Evolutionary conservation across 164 flowering plant genomes (phyloP), one percentile per base, ranked within the genome.

Genomic region (Piper betle): DNA sequence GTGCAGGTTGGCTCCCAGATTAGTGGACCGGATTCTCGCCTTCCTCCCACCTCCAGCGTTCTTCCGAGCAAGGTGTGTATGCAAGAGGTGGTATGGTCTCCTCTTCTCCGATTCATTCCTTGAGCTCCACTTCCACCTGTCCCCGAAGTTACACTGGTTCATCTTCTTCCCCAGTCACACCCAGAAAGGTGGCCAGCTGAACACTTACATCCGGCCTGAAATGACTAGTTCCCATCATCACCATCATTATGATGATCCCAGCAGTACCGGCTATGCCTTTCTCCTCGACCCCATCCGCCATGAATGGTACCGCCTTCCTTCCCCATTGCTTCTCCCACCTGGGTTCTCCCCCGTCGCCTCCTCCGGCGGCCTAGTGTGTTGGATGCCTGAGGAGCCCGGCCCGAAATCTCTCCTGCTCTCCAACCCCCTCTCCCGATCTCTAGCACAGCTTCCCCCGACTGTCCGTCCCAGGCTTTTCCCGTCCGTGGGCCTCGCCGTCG

Each of bases 11-110:
- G 97, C 97, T 0, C 81, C 73, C 13, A 68, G 75, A 11, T 78
- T 92, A 2, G 57, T 92, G 20, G 91, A 85, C 48, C 81, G 96
- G 2, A 74, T 89, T 12, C 71, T 92, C 15, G 88, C 84, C 50
- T 89, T 87, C 39, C 88, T 92, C 20, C 96, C 98, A 0, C 88
- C 90, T 0, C 93, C 95, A 0, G 89, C 91, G 55, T 87, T 89
- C 67, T 87, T 89, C 63, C 72, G 90, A 19, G 71, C 84, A 3
- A 84, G 98, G 17, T 77, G 79, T 1, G 97, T 92, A 42, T 89
- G 96, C 65, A 89, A 89, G 67, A 72, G 96, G 57, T 92, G 89
- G 88, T 89, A 86, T 61, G 66, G 59, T n/a, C 97, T 92, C 65
- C 55, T 89, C 4, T 89, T 82, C 66, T 89, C 96, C 68, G 66